Evolutionary conservation across 768 basidiomycete species (phyloP).

Genomic region (Termitomyces sp.): DNA sequence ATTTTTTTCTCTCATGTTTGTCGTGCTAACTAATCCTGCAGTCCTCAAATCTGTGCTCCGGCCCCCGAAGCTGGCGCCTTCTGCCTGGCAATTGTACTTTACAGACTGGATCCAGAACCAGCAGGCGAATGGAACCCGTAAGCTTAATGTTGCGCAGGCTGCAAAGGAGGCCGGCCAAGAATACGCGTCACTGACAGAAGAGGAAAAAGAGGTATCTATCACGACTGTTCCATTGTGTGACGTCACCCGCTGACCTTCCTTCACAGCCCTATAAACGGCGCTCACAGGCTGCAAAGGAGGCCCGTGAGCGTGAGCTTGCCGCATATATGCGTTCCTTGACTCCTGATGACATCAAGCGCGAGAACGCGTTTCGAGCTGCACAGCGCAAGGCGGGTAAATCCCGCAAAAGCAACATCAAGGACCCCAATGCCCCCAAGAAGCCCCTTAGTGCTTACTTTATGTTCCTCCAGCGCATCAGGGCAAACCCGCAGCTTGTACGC

Average conservation of each 20-base stretch:
- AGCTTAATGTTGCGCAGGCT: slow-evolving; percentile 92
- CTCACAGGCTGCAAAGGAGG: slow-evolving; percentile 80
- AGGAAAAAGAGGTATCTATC: slow-evolving; percentile 71
- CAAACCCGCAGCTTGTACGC: slow-evolving; percentile 64
- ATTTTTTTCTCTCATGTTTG: not conserved
- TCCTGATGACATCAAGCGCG: slow-evolving; percentile 90
- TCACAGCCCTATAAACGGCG: slow-evolving; percentile 77
- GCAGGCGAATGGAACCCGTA: slow-evolving; percentile 71
- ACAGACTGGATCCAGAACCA: slow-evolving; percentile 91
- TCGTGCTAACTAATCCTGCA: slow-evolving; percentile 20
- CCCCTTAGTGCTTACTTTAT: slow-evolving; percentile 93
- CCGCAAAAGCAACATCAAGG: slow-evolving; percentile 91
- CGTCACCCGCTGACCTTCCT: slow-evolving; percentile 23
- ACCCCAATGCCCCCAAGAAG: slow-evolving; percentile 95
- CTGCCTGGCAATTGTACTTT: slow-evolving; percentile 96
- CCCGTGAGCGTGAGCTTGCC: slow-evolving; percentile 73
- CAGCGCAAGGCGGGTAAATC: slow-evolving; percentile 93
- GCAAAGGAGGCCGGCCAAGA: slow-evolving; percentile 92
- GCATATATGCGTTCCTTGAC: slow-evolving; percentile 86
- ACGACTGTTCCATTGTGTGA: slow-evolving; percentile 22
- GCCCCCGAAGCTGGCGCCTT: slow-evolving; percentile 88
- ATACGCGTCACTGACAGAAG: slow-evolving; percentile 70
- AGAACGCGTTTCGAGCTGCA: slow-evolving; percentile 86
- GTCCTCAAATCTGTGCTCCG: slow-evolving; percentile 73
- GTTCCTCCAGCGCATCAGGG: slow-evolving; percentile 88